phyloP scores from a whole-genome alignment of 2,329 filamentous ascomycete species.

The Keithomyces neogunnii region DNA sequence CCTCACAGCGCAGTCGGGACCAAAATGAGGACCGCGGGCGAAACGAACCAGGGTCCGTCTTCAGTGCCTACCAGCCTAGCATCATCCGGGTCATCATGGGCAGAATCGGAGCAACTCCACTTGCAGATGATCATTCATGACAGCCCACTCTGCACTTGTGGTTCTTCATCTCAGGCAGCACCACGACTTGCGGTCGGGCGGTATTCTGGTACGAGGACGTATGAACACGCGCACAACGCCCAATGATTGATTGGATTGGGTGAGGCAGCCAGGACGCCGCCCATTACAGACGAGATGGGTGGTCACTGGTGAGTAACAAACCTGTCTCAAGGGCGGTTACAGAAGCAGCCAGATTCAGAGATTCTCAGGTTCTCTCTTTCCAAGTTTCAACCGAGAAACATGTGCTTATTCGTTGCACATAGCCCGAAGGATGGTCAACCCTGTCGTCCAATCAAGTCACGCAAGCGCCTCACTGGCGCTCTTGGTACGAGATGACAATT shows the following conservation, averaged over 20 bases:
- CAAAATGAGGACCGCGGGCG: neutral
- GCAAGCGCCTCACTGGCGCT: neutral
- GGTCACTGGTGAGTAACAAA: too few relatives aligned
- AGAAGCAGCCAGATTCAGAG: neutral
- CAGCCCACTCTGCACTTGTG: neutral
- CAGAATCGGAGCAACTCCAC: neutral
- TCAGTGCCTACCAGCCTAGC: neutral
- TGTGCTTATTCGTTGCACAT: neutral
- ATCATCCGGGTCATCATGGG: neutral
- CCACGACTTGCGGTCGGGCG: neutral
- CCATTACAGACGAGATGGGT: too few relatives aligned
- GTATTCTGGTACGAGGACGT: neutral
- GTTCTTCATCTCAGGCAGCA: neutral
- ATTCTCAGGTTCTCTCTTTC: neutral
- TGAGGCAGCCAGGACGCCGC: too few relatives aligned
- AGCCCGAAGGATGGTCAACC: neutral
- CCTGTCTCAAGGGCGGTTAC: neutral
- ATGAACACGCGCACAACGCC: too few relatives aligned
- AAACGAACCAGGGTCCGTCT: neutral
- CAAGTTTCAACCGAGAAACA: too few relatives aligned
- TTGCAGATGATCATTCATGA: neutral
- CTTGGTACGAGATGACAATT: neutral
- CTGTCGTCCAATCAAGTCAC: neutral
- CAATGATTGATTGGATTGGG: too few relatives aligned
- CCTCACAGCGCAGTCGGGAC: neutral